Evolutionary conservation across 108 stramenopile species (phyloP).

Genomic region (Aurantiochytrium sp.): DNA sequence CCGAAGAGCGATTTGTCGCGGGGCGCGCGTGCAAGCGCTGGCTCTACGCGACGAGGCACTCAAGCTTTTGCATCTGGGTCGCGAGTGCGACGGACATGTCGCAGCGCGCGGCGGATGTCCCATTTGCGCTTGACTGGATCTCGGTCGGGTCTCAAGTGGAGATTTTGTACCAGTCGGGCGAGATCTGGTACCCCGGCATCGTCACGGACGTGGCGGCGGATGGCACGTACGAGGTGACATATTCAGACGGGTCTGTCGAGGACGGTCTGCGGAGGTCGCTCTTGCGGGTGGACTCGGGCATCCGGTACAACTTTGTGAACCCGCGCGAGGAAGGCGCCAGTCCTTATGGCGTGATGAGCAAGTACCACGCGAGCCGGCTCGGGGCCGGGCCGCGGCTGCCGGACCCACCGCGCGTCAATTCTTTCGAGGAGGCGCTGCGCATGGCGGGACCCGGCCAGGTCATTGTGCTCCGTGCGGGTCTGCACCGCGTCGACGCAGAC

Average conservation of each 20-base stretch:
- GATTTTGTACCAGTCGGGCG: background rate
- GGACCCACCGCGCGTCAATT: background rate
- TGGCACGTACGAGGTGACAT: slow-evolving; percentile 28
- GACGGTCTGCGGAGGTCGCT: background rate
- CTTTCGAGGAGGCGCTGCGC: background rate
- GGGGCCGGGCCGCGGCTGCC: background rate
- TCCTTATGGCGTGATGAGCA: background rate
- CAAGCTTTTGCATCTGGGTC: background rate
- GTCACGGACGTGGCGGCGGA: background rate
- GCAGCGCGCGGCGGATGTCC: background rate
- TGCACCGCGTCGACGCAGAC: background rate
- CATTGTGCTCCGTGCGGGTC: slow-evolving; percentile 6
- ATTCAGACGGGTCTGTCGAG: slow-evolving; percentile 10
- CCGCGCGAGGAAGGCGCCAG: background rate
- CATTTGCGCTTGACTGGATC: background rate
- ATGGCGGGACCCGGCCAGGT: background rate
- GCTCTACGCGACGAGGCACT: background rate
- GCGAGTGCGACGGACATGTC: background rate
- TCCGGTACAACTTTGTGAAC: background rate
- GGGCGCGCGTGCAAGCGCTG: background rate
- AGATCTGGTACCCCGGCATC: slow-evolving; percentile 11
- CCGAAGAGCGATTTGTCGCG: background rate
- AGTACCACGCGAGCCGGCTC: background rate
- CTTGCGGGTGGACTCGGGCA: background rate
- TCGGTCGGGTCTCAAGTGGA: background rate